Conservation (phyloP, 1,139 yeast genomes). For the Kodamaea plutei region DNA sequence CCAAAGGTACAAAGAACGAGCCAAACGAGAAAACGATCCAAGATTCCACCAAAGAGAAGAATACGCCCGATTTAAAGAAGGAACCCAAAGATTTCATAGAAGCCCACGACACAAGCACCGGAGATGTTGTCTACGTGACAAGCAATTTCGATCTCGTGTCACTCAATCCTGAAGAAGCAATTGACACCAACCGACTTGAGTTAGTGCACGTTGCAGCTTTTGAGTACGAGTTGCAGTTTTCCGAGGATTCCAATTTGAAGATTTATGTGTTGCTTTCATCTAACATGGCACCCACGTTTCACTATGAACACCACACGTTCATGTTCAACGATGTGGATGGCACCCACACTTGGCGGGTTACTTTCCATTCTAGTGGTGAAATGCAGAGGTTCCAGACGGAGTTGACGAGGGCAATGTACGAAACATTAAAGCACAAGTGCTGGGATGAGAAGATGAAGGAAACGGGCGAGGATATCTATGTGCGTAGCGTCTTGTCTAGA, state of each 20-base stretch:
- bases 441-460: conserved; percentile 31
- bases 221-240: not conserved
- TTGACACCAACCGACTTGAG: too few relatives aligned
- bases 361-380: conserved; percentile 39
- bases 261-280: too few relatives aligned
- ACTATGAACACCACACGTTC: conserved; percentile 54
- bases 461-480: conserved; percentile 18
- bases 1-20: too few relatives aligned
- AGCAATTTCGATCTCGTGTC: too few relatives aligned
- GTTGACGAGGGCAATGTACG: conserved; percentile 59
- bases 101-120: too few relatives aligned
- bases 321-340: conserved; percentile 53
- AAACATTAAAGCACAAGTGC: conserved; percentile 46
- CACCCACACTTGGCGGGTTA: conserved; percentile 59
- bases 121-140: too few relatives aligned
- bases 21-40: too few relatives aligned
- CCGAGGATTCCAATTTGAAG: too few relatives aligned
- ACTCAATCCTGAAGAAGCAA: too few relatives aligned
- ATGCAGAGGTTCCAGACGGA: conserved; percentile 50
- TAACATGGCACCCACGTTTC: conserved; percentile 61
- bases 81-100: too few relatives aligned
- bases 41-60: too few relatives aligned
- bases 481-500: conserved; percentile 14
- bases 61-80: too few relatives aligned
- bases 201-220: not conserved